Conservation (phyloP, 2,329 filamentous ascomycete species). For the Rasamsonia emersonii region DNA sequence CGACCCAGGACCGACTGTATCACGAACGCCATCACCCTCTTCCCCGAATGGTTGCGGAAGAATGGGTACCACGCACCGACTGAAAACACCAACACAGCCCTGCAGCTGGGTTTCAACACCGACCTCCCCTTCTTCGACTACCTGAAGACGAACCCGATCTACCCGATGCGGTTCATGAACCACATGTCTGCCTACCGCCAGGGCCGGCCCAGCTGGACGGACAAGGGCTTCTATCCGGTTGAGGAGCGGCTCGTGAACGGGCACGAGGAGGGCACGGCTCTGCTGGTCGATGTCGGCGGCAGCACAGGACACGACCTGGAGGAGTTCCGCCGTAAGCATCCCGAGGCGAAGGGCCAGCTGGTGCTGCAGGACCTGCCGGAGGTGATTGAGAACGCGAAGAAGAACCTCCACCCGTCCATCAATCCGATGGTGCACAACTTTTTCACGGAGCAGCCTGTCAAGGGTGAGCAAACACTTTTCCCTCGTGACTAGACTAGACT, state of each 20-base stretch:
- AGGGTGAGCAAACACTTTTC: slow-evolving; percentile 20
- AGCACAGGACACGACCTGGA: slow-evolving; percentile 15
- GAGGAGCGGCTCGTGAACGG: slow-evolving; percentile 13
- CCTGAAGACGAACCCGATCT: slow-evolving; percentile 17
- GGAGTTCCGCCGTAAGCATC: slow-evolving; percentile 30
- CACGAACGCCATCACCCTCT: slow-evolving; percentile 14
- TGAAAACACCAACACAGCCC: slow-evolving; percentile 15
- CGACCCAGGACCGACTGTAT: slow-evolving; percentile 17
- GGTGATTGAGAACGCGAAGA: slow-evolving; percentile 23
- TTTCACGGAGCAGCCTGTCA: slow-evolving; percentile 38
- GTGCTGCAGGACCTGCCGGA: slow-evolving; percentile 42
- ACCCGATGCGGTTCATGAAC: slow-evolving; percentile 30
- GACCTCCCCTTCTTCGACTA: slow-evolving; percentile 21
- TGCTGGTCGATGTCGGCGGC: slow-evolving; percentile 17
- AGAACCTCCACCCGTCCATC: slow-evolving; percentile 12
- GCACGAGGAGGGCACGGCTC: slow-evolving; percentile 9
- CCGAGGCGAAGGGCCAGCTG: slow-evolving; percentile 32
- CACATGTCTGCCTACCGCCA: slow-evolving; percentile 33
- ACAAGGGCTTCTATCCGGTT: slow-evolving; percentile 11
- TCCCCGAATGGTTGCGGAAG: slow-evolving; percentile 19
- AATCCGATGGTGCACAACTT: slow-evolving; percentile 39
- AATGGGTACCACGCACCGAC: slow-evolving; percentile 19
- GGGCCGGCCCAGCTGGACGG: slow-evolving; percentile 30
- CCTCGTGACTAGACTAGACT: not conserved
- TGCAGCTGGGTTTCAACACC: slow-evolving; percentile 20